These are phyloP conservation scores for Fusarium sp. DNA, from an alignment of 2,329 filamentous ascomycete species.

Conservation along the genomic window DNA sequence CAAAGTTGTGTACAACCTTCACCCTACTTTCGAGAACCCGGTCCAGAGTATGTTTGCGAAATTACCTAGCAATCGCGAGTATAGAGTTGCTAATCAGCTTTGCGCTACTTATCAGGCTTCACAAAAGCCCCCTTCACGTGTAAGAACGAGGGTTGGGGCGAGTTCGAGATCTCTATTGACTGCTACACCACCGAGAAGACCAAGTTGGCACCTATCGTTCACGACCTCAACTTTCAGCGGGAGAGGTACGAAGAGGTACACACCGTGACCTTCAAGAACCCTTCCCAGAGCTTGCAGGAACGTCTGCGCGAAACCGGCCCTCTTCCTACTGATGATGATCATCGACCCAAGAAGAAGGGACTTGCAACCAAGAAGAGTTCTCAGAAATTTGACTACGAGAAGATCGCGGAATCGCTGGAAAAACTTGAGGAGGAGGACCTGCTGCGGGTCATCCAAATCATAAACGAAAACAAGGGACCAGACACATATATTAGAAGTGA, in stretches of 20 bases:
- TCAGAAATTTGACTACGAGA: constrained; percentile 87
- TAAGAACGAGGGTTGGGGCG: constrained; percentile 96
- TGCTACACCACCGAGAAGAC: constrained; percentile 88
- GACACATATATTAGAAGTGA: constrained; percentile 98
- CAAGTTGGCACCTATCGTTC: constrained; percentile 78
- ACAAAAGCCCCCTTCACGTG: constrained; percentile 89
- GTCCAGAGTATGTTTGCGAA: constrained; percentile 76
- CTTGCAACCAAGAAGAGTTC: constrained; percentile 82
- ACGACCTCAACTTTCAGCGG: constrained; percentile 92
- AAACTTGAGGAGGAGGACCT: constrained; percentile 94
- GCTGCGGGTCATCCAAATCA: constrained; percentile 94
- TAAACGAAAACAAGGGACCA: constrained; percentile 94
- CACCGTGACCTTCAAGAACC: constrained; percentile 88
- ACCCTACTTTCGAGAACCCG: constrained; percentile 91
- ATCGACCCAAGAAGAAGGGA: constrained; percentile 70
- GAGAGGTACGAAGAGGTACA: constrained; percentile 87
- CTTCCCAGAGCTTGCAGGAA: constrained; percentile 85
- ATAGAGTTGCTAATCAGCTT: constrained; percentile 30
- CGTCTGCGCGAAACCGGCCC: constrained; percentile 86
- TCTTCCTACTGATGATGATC: constrained; percentile 79
- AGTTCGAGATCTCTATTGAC: constrained; percentile 94
- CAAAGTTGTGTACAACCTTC: constrained; percentile 91
- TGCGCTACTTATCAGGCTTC: constrained; percentile 68
- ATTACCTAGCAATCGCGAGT: background rate
- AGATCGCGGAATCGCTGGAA: constrained; percentile 90